Evolutionary conservation across 805 yeast species (phyloP).

Genomic region (Candida palmyrensis): DNA sequence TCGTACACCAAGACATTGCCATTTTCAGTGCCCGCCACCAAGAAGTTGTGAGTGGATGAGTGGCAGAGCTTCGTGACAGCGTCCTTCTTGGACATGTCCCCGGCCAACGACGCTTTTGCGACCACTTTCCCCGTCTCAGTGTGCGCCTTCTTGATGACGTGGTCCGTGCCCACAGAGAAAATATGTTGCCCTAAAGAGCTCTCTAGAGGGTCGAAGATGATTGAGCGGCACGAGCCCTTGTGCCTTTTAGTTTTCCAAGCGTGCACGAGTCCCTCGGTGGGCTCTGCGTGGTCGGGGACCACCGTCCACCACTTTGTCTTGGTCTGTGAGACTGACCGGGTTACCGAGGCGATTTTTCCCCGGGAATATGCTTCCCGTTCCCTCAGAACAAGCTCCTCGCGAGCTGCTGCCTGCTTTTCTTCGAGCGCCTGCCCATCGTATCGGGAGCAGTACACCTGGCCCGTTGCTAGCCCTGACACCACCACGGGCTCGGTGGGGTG

Average conservation of each 20-base stretch:
- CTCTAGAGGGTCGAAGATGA: conserved; percentile 55
- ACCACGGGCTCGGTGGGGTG: conserved; percentile 70
- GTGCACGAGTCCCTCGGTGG: conserved; percentile 26
- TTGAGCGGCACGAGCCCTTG: conserved; percentile 78
- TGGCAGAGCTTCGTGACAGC: conserved; percentile 40
- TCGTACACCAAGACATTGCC: conserved; percentile 67
- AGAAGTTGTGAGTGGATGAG: conserved; percentile 42
- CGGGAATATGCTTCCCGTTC: conserved; percentile 21
- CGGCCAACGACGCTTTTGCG: conserved; percentile 38
- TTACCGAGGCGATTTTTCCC: conserved; percentile 17
- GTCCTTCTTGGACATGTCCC: conserved; percentile 17
- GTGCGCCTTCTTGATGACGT: conserved; percentile 68
- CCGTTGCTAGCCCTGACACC: conserved; percentile 75
- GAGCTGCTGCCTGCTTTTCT: conserved; percentile 16
- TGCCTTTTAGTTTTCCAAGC: conserved; percentile 88
- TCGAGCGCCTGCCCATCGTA: conserved; percentile 51
- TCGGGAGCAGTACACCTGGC: conserved; percentile 58
- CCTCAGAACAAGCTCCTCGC: conserved; percentile 16
- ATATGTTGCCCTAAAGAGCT: conserved; percentile 44
- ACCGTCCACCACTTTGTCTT: conserved; percentile 45
- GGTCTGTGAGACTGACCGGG: conserved; percentile 26
- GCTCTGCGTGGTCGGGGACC: conserved; percentile 22
- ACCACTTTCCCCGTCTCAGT: conserved; percentile 72
- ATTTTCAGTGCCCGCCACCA: conserved; percentile 61
- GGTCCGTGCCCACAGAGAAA: conserved; percentile 76